These are phyloP conservation scores for Ustilago shanxiensis DNA, from an alignment of 1,284 basidiomycete genomes.

Conservation along the genomic window DNA sequence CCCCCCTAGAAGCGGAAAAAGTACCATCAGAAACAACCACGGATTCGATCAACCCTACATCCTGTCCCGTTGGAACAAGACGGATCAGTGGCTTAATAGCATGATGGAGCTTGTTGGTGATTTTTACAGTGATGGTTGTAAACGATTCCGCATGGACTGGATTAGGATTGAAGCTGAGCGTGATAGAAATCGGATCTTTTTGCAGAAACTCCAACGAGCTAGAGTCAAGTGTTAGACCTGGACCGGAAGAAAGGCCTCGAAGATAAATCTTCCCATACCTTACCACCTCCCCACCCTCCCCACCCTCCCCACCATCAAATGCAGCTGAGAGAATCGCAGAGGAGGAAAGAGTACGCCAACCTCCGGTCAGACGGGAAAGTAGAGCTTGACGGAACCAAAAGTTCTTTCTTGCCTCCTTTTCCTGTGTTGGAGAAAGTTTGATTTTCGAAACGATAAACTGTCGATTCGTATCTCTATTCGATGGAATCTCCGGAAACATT, in stretches of 20 bases:
- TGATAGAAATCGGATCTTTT: slow-evolving; percentile 20
- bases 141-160: slow-evolving; percentile 24
- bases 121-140: slow-evolving; percentile 1
- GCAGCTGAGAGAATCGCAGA: background rate
- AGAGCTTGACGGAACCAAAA: slow-evolving; percentile 96
- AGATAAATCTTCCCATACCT: slow-evolving; percentile 10
- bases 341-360: slow-evolving; percentile 76
- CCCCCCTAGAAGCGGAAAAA: background rate
- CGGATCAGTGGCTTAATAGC: slow-evolving; percentile 34
- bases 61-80: slow-evolving; percentile 27
- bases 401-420: slow-evolving; percentile 78
- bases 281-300: slow-evolving; percentile 4
- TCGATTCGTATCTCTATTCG: slow-evolving; percentile 76
- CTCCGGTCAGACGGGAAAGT: slow-evolving; percentile 77
- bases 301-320: background rate
- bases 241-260: slow-evolving; percentile 18
- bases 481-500: slow-evolving; percentile 80
- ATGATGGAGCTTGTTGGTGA: slow-evolving; percentile 26
- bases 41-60: slow-evolving; percentile 12
- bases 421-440: slow-evolving; percentile 76
- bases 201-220: slow-evolving; percentile 7
- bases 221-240: slow-evolving; percentile 16
- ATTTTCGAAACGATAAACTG: slow-evolving; percentile 90
- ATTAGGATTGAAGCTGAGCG: slow-evolving; percentile 6
- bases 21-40: slow-evolving; percentile 34